Percentiles rank a stretch among this genome's conserved stretches.
phyloP scores from a whole-genome alignment of 2,329 filamentous ascomycete genomes.

The Periglandula ipomoeae region DNA sequence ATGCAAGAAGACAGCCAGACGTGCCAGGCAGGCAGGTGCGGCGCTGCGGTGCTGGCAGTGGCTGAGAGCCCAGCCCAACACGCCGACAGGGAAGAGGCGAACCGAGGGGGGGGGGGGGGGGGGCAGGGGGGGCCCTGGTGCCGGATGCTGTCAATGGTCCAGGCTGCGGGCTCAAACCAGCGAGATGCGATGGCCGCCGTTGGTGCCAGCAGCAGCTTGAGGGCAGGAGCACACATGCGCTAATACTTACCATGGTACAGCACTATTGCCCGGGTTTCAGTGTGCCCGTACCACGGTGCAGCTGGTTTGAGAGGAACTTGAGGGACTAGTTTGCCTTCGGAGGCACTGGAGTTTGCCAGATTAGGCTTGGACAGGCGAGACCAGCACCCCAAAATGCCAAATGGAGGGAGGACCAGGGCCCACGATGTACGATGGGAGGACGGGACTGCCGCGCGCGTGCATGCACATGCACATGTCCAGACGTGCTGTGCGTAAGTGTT shows the following conservation, averaged over 20 bases:
- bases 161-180: too few relatives aligned
- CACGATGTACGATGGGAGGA: background rate
- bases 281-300: background rate
- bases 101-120: background rate
- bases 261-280: background rate
- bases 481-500: too few relatives aligned
- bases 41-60: background rate
- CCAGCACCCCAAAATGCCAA: background rate
- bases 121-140: background rate
- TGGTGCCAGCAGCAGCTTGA: too few relatives aligned
- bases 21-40: background rate
- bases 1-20: too few relatives aligned
- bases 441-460: too few relatives aligned
- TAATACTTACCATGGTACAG: too few relatives aligned
- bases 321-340: background rate
- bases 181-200: too few relatives aligned
- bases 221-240: too few relatives aligned
- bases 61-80: background rate
- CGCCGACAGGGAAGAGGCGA: background rate
- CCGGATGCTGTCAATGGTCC: background rate
- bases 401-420: background rate
- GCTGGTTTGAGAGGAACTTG: background rate
- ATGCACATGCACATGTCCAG: too few relatives aligned
- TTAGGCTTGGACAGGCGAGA: background rate
- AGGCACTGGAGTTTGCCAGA: background rate